Evolutionary conservation across 2,329 filamentous ascomycete genomes (phyloP), one percentile per base, ranked within the genome.

Genomic region (Pyrenophora tritici-repentis): DNA sequence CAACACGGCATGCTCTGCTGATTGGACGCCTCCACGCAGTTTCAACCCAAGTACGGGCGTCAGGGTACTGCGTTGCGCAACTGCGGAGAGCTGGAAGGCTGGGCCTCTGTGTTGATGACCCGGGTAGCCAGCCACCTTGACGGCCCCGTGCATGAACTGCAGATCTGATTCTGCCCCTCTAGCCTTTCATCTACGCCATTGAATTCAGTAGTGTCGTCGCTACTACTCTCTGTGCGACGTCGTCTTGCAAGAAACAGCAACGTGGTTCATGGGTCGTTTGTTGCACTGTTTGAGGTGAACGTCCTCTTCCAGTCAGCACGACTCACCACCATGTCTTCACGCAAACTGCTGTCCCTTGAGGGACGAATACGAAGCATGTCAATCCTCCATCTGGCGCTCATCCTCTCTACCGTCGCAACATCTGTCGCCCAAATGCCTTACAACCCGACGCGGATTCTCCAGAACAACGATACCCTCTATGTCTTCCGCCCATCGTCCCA

Each of bases 361-460:
- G 33, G 16, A 13, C 42, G 36, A 14, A 41, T 51, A 35, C 48
- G 38, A 26, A 29, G 48, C 14, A 37, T 37, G 14, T 13, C 39
- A 8, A 5, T 33, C 3, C 29, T 47, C 17, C 18, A 17, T n/a
- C 14, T 24, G 14, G 22, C 38, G 24, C 48, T 47, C 8, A 32
- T 42, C 22, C 18, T 39, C 14, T 32, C 43, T 12, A 36, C 18
- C 14, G 35, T 24, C 18, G 36, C 39, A 50, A 34, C 51, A 43
- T 51, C 55, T 42, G 42, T 44, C n/a, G 75, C 76, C 34, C 71
- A 77, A 41, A 80, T 91, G 44, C 91, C 90, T 20, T 96, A 95
- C 76, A 86, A 86, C 47, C 88, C 90, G 2, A 91, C 91, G 0
- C 85, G 83, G 24, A 81, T 95, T 44, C 81, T 93, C 50, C 79